Conservation (phyloP, 371 early-diverging fungal species). For the Coemansia sp. region DNA sequence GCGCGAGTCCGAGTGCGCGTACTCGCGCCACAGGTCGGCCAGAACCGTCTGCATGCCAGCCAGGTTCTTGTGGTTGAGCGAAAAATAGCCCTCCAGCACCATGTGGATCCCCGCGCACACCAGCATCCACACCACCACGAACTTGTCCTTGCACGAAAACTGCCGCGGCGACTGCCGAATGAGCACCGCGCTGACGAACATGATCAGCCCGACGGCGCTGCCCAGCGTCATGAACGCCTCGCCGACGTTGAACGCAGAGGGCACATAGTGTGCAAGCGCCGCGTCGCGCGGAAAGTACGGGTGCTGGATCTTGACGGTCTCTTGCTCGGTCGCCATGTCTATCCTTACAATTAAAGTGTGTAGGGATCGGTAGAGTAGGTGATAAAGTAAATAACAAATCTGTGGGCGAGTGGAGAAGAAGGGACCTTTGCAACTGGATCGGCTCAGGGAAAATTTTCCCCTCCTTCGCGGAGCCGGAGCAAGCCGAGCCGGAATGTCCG, state of each 20-base stretch:
- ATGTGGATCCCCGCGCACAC: slow-evolving; percentile 75
- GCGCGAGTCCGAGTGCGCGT: slow-evolving; percentile 81
- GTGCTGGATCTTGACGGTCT: slow-evolving; percentile 35
- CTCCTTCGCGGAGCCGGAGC: not conserved
- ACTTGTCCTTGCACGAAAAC: slow-evolving; percentile 40
- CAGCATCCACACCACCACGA: slow-evolving; percentile 78
- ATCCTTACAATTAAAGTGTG: not conserved
- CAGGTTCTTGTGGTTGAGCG: slow-evolving; percentile 60
- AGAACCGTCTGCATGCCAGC: slow-evolving; percentile 64
- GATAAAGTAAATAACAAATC: not conserved
- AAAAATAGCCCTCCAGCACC: slow-evolving; percentile 87
- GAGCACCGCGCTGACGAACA: slow-evolving; percentile 35
- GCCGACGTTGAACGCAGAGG: slow-evolving; percentile 51
- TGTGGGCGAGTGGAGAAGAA: not conserved
- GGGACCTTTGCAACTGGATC: not conserved
- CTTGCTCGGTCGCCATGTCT: not conserved
- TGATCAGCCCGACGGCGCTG: slow-evolving; percentile 42
- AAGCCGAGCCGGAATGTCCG: slow-evolving; percentile 22
- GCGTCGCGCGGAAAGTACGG: slow-evolving; percentile 62
- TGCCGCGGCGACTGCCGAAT: slow-evolving; percentile 21
- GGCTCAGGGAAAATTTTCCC: not conserved
- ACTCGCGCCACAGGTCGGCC: slow-evolving; percentile 92
- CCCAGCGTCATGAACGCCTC: slow-evolving; percentile 53
- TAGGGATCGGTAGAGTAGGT: not conserved
- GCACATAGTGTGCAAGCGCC: slow-evolving; percentile 57